Evolutionary conservation across 768 basidiomycete species (phyloP).

Genomic region (Asterophora lycoperdoides): DNA sequence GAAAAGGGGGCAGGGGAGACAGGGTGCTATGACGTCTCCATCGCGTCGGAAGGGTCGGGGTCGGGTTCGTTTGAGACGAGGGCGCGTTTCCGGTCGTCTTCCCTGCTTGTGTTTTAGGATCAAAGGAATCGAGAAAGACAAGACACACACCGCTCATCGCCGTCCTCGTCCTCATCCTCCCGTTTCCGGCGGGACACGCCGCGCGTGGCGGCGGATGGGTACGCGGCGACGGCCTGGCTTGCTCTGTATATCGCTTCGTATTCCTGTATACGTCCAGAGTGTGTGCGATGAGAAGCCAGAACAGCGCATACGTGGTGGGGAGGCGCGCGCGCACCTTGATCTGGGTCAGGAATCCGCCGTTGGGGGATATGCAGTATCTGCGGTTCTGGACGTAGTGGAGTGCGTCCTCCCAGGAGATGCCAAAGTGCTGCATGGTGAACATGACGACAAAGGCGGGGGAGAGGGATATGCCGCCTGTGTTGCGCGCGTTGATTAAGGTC

Average conservation of each 20-base stretch:
- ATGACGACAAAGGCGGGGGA: conserved; percentile 89
- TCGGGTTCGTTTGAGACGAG: conserved; percentile 32
- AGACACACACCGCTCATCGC: conserved; percentile 25
- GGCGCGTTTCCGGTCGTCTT: conserved; percentile 46
- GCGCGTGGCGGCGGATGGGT: conserved; percentile 41
- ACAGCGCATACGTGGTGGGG: too few species aligned
- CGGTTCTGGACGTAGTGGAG: conserved; percentile 86
- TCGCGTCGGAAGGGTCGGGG: conserved; percentile 42
- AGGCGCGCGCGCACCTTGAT: conserved; percentile 86
- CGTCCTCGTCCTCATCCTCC: conserved; percentile 67
- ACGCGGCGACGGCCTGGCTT: conserved; percentile 59
- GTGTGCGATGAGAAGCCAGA: too few species aligned
- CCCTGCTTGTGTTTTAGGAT: conserved; percentile 22
- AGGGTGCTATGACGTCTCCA: conserved; percentile 38
- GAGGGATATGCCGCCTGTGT: conserved; percentile 76
- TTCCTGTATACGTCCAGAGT: too few species aligned
- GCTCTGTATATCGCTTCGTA: conserved; percentile 92
- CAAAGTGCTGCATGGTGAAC: conserved; percentile 87
- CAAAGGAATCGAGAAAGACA: background rate
- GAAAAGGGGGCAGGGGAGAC: too few species aligned
- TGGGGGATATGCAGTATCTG: conserved; percentile 91
- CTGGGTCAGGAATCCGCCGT: conserved; percentile 87
- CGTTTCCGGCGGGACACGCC: conserved; percentile 60
- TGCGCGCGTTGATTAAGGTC: too few species aligned
- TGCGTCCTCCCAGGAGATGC: conserved; percentile 83